Evolutionary conservation across 2,329 filamentous ascomycete genomes (phyloP).

Genomic region (Pseudocercospora cruenta): DNA sequence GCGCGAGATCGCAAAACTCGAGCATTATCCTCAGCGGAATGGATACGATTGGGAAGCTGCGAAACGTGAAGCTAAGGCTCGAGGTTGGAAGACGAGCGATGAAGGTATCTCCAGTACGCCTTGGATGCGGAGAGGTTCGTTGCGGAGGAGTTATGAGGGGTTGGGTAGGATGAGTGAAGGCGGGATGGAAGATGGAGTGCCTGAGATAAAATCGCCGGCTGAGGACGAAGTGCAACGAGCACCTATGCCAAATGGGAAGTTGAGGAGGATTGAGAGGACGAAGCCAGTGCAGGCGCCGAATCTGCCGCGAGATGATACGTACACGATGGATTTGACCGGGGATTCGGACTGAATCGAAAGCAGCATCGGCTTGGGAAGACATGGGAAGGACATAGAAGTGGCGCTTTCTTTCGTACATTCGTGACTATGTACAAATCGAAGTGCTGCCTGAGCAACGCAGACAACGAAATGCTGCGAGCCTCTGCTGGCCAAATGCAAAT

Average conservation of each 20-base stretch:
- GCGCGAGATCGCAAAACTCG: conserved; percentile 14
- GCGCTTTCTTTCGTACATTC: background rate
- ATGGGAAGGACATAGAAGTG: background rate
- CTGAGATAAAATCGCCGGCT: background rate
- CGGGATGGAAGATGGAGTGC: background rate
- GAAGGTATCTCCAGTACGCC: background rate
- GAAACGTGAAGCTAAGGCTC: background rate
- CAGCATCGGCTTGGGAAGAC: background rate
- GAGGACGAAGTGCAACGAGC: background rate
- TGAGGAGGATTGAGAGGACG: background rate
- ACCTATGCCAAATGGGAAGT: background rate
- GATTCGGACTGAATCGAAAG: background rate
- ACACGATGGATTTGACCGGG: background rate
- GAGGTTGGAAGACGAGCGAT: background rate
- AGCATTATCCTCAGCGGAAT: background rate
- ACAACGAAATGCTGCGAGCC: background rate
- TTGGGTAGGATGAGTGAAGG: background rate
- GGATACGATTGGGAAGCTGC: conserved; percentile 12
- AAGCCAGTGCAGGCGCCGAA: background rate
- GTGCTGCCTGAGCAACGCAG: background rate
- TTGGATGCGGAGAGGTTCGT: background rate
- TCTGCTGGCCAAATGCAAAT: background rate
- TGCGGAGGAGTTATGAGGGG: background rate
- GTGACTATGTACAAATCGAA: conserved; percentile 3
- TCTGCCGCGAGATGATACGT: background rate